A percentile compares a stretch with the other conserved stretches of the same genome.
Conservation (phyloP, 768 basidiomycete genomes). For the Leccinum pellstonianum region DNA sequence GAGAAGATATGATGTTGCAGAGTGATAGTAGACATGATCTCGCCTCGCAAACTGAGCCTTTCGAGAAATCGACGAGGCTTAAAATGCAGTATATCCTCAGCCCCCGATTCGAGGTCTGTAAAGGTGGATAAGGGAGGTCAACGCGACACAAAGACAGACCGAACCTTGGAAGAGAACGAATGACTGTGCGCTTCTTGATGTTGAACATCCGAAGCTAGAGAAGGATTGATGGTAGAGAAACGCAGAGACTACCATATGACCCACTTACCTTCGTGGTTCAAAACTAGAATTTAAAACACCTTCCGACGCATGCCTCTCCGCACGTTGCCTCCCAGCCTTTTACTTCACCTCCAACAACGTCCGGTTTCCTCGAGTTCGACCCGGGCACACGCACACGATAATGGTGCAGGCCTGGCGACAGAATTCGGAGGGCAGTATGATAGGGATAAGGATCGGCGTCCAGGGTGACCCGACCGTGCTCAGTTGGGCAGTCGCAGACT, state of each 20-base stretch:
- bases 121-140: slow-evolving; percentile 11
- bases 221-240: background rate
- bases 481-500: too few species aligned
- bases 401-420: too few species aligned
- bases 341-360: too few species aligned
- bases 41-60: slow-evolving; percentile 81
- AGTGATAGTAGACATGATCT: slow-evolving; percentile 67
- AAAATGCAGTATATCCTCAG: background rate
- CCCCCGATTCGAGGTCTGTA: slow-evolving; percentile 82
- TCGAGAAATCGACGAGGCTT: slow-evolving; percentile 2
- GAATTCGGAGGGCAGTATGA: too few species aligned
- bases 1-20: slow-evolving; percentile 74
- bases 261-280: slow-evolving; percentile 64
- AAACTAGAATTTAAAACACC: slow-evolving; percentile 86
- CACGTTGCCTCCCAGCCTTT: too few species aligned
- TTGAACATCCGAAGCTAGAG: slow-evolving; percentile 45
- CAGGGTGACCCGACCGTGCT: too few species aligned
- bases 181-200: slow-evolving; percentile 77
- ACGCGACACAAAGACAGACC: slow-evolving; percentile 14
- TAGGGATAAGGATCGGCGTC: too few species aligned
- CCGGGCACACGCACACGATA: too few species aligned
- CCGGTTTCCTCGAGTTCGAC: too few species aligned
- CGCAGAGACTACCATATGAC: background rate
- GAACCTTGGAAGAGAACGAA: slow-evolving; percentile 69
- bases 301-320: slow-evolving; percentile 33